Percentiles rank a stretch among this genome's conserved stretches.
phyloP scores from a whole-genome alignment of 2,329 filamentous ascomycete species.

The Macrophomina pseudophaseolina region DNA sequence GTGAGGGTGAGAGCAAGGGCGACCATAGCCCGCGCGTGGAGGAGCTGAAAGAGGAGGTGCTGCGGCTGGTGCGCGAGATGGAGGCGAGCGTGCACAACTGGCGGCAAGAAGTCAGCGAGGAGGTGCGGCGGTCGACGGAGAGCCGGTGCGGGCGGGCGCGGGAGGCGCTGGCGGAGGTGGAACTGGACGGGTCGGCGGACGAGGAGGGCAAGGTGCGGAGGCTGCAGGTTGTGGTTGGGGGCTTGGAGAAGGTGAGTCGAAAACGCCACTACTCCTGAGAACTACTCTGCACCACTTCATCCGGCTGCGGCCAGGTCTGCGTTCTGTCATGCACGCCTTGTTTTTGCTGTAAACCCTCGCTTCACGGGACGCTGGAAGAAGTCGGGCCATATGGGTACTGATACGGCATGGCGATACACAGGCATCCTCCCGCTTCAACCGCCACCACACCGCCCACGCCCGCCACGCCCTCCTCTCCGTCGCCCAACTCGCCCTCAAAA shows the following conservation, averaged over 20 bases:
- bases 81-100: constrained; percentile 9
- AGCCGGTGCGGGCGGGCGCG: constrained; percentile 6
- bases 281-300: too few species aligned
- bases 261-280: neutral
- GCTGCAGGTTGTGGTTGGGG: neutral
- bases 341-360: too few species aligned
- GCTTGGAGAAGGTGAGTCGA: constrained; percentile 9
- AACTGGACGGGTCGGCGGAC: neutral
- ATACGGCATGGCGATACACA: neutral
- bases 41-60: neutral
- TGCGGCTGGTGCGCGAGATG: constrained; percentile 12
- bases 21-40: neutral
- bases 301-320: neutral
- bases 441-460: neutral
- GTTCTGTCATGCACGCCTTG: too few species aligned
- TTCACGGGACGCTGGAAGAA: too few species aligned
- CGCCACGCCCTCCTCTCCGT: neutral
- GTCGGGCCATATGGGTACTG: neutral
- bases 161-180: constrained; percentile 7
- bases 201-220: neutral
- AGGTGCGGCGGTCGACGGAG: constrained; percentile 8
- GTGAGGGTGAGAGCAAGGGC: neutral
- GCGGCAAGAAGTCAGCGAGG: constrained; percentile 12
- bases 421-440: neutral
- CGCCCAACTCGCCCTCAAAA: neutral